Base-by-base conservation (phyloP, 2,329 filamentous ascomycete species). In the Aspergillus fischeri region DNA sequence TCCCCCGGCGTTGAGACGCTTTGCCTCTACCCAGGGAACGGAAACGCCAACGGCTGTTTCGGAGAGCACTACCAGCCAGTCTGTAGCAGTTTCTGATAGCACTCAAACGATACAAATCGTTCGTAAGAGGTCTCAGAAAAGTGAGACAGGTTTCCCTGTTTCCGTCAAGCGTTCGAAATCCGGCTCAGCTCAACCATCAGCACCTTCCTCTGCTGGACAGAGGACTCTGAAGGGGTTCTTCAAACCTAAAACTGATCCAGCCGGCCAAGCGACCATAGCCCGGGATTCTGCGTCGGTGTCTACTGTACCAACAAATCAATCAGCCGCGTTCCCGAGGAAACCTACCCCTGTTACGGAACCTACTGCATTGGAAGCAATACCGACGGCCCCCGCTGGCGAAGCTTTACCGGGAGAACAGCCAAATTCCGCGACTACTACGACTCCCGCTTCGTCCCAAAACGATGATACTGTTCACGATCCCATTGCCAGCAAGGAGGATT, bases 221-320 rank as follows among this genome's bases (percentile, higher is more conserved):
- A 77, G 81, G 63, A 91, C 85, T 35, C 77, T 96, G 11, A 88
- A 83, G 69, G 89, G 90, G 1, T 96, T 96, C 77, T 94, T 96
- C 77, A 87, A 86, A 62, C 81, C 86, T 0, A 87, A 85, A 64
- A 59, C 61, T 2, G 65, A 72, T n/a, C 38, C 45, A 11, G 25
- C n/a, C 27, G 49, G 54, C 9, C 41, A 53, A 8, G 41, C 35
- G 21, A 47, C 20, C 24, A 47, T 24, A 27, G 2, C 24, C 44
- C 20, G 10, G 24, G 21, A 47, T 47, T 25, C 21, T 47, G 44
- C 21, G 17, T 14, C 44, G 28, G 41, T 42, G 45, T 55, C 5
- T 44, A 49, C 29, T 3, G n/a, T 20, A 44, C 24, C 21, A 21
- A 53, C 38, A 17, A 38, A 29, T 11, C 38, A 21, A 25, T 20